These are phyloP conservation scores for Neurospora africana DNA, from an alignment of 495 filamentous ascomycete species.

Conservation along the genomic window DNA sequence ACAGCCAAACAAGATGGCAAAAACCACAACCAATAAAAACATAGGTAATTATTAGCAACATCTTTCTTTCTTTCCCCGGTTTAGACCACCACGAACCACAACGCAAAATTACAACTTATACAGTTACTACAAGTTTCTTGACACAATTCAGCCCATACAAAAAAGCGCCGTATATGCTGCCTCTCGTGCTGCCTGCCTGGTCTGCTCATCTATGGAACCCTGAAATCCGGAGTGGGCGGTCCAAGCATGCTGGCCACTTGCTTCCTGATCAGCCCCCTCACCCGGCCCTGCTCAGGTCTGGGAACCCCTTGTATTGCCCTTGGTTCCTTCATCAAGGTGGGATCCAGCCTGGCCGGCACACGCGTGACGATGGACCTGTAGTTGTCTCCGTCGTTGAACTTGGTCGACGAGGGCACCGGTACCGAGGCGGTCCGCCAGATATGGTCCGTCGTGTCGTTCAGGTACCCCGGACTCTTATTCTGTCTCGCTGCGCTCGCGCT, in stretches of 20 bases:
- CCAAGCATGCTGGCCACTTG: constrained; percentile 61
- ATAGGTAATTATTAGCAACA: not conserved
- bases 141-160: not conserved
- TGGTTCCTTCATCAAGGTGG: constrained; percentile 78
- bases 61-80: not conserved
- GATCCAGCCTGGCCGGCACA: constrained; percentile 73
- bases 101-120: not conserved
- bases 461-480: constrained; percentile 51
- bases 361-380: constrained; percentile 41
- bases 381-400: constrained; percentile 54
- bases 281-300: constrained; percentile 49
- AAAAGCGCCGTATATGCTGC: not conserved
- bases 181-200: not conserved
- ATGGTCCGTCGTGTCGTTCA: constrained; percentile 80
- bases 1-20: not conserved
- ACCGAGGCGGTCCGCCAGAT: constrained; percentile 86
- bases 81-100: not conserved
- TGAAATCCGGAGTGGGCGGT: constrained; percentile 14
- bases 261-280: constrained; percentile 51
- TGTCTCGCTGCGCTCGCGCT: constrained; percentile 21
- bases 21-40: not conserved
- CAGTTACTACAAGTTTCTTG: not conserved
- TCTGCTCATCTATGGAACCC: not conserved
- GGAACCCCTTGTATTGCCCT: constrained; percentile 66
- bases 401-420: constrained; percentile 58